A percentile compares a stretch with the other conserved stretches of the same genome.
These are phyloP conservation scores for Spizellomyces sp. DNA, from an alignment of 192 early-diverging fungal species.

Conservation along the genomic window DNA sequence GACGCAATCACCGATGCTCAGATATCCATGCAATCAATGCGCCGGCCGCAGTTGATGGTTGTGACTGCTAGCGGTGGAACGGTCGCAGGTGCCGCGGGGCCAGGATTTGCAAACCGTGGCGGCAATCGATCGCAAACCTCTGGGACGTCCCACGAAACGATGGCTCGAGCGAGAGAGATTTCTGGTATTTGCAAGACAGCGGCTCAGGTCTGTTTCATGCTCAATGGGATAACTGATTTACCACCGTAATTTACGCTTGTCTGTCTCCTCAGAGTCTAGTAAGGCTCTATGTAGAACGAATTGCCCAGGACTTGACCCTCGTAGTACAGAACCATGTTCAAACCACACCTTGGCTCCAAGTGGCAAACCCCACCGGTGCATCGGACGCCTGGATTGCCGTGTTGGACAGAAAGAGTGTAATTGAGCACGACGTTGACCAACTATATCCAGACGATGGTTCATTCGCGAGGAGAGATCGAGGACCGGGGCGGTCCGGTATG, in stretches of 20 bases:
- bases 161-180: slow-evolving; percentile 29
- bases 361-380: background rate
- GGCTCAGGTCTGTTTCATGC: slow-evolving; percentile 7
- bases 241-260: no score
- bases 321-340: slow-evolving; percentile 9
- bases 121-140: slow-evolving; percentile 1
- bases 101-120: background rate
- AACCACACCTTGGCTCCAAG: slow-evolving; percentile 8
- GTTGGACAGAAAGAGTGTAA: background rate
- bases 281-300: slow-evolving; percentile 13
- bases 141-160: slow-evolving; percentile 22
- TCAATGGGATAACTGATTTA: background rate
- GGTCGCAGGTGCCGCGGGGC: background rate
- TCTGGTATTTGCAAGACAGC: slow-evolving; percentile 17
- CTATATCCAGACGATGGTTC: slow-evolving; percentile 31
- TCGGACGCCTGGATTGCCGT: slow-evolving; percentile 3
- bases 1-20: background rate
- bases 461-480: slow-evolving; percentile 24
- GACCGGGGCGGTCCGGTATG: background rate
- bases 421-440: slow-evolving; percentile 19
- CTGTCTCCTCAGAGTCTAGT: slow-evolving; percentile 2
- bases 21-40: background rate
- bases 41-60: slow-evolving; percentile 10
- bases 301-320: slow-evolving; percentile 5
- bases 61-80: slow-evolving; percentile 31